Percentiles rank a stretch among this genome's conserved stretches.
These are phyloP conservation scores for Glycine latifolia DNA, from an alignment of 306 rosid genomes.

Conservation along the genomic window DNA sequence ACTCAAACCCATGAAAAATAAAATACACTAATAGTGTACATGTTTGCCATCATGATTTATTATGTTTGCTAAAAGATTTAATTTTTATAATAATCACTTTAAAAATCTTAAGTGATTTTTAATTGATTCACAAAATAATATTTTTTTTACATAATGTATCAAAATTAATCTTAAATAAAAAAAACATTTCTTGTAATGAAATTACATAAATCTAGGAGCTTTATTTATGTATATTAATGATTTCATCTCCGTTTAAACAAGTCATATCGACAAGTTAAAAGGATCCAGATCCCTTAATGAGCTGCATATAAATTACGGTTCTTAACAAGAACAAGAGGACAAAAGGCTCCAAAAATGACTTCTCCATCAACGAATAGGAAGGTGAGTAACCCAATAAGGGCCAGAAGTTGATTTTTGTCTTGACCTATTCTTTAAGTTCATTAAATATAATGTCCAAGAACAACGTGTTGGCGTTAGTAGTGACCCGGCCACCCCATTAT, in stretches of 20 bases:
- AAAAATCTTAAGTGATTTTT: no score
- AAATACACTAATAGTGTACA: no score
- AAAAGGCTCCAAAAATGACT: neutral
- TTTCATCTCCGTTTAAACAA: neutral
- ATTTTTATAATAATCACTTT: no score
- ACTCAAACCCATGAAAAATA: no score
- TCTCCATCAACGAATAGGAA: neutral
- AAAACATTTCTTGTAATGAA: neutral
- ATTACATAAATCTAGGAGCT: neutral
- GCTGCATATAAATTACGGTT: no score
- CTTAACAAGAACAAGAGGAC: neutral
- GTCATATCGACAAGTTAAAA: neutral
- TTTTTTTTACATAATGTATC: no score
- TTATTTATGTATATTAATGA: neutral
- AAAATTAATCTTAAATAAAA: neutral
- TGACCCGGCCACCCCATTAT: neutral
- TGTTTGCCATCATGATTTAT: neutral
- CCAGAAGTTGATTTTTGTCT: neutral
- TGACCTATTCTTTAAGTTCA: conserved; percentile 17
- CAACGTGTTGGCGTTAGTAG: neutral
- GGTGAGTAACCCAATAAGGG: neutral
- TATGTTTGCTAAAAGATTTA: no score
- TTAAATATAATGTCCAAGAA: conserved; percentile 13
- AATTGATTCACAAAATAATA: no score
- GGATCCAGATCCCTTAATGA: neutral